These are phyloP conservation scores for Hyaloperonospora arabidopsidis DNA, from an alignment of 352 stramenopile species.

Conservation along the genomic window DNA sequence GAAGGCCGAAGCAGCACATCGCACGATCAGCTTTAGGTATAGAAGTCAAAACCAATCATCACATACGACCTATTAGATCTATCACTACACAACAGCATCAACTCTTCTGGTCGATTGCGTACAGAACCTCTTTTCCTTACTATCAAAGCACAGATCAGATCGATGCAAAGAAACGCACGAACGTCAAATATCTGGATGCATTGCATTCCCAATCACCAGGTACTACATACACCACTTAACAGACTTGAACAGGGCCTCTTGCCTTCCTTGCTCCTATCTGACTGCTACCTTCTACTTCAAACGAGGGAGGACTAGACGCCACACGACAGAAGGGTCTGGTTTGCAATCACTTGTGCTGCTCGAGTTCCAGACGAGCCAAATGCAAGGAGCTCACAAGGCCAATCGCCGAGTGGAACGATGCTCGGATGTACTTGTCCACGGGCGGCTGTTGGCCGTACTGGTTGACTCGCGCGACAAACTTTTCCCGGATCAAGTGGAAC, in stretches of 20 bases:
- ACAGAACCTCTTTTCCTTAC: too few relatives aligned
- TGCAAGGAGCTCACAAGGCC: constrained; percentile 80
- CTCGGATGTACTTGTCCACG: constrained; percentile 68
- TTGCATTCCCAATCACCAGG: constrained; percentile 18
- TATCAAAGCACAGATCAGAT: too few relatives aligned
- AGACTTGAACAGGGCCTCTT: constrained; percentile 2
- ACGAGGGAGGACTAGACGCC: constrained; percentile 3
- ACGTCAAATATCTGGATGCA: too few relatives aligned
- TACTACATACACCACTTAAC: constrained; percentile 12
- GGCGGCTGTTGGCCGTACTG: constrained; percentile 71
- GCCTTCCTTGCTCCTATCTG: constrained; percentile 12
- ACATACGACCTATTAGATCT: too few relatives aligned
- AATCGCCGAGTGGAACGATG: constrained; percentile 77
- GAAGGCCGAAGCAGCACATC: too few relatives aligned
- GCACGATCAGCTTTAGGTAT: too few relatives aligned
- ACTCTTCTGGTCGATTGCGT: too few relatives aligned
- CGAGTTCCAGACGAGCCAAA: constrained; percentile 57
- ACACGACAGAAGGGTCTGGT: constrained; percentile 1
- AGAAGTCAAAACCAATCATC: too few relatives aligned
- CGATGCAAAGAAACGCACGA: too few relatives aligned
- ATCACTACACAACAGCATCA: too few relatives aligned
- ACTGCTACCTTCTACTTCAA: constrained; percentile 32
- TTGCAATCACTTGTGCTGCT: constrained; percentile 18
- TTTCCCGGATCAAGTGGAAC: constrained; percentile 73
- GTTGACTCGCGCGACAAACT: constrained; percentile 74